Evolutionary conservation across 1,284 basidiomycete genomes (phyloP), one percentile per base, ranked within the genome.

Genomic region (Agaricales sp.): DNA sequence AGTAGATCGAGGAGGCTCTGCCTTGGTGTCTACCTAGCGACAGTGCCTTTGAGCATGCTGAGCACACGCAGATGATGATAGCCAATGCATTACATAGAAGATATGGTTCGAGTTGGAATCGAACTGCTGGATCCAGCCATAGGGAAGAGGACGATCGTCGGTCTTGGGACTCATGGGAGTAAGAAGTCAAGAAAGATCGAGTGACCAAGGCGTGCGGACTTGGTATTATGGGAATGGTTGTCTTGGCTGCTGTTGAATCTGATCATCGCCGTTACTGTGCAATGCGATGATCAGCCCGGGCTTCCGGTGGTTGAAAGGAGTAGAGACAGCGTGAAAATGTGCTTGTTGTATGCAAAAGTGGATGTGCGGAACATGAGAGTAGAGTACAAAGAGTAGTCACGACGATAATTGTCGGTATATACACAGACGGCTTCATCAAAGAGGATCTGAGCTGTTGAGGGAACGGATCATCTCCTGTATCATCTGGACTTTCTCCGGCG

Each of bases 1-100:
- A 54, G 78, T 84, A 0, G 78, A 70, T 2, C 83, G 74, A 3
- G 81, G 76, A n/a, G 84, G 83, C 2, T 63, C 67, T 2, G 75
- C 73, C 47, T 63, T 69, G 0, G 81, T 86, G 54, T 87, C 80
- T n/a, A 85, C 78, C 81, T 75, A 52, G 35, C 37, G 44, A 45
- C 43, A 19, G 11, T 23, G 20, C 44, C 6, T 35, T 43, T 41
- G 25, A 35, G 47, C 41, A n/a, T n/a, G n/a, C n/a, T n/a, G n/a
- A n/a, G n/a, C n/a, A n/a, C 23, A 30, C 21, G n/a, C 21, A 14
- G 43, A 35, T 19, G 39, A 45, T 46, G 35, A 6, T 16, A n/a
- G 14, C 20, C 39, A 45, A 25, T 45, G 16, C 25, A 45, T 52
- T 41, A 70, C 71, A 58, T 67, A 74, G 58, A 65, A 81, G 2